Base-by-base conservation (phyloP, 2,329 filamentous ascomycete species). In the Trichoderma gracile region DNA sequence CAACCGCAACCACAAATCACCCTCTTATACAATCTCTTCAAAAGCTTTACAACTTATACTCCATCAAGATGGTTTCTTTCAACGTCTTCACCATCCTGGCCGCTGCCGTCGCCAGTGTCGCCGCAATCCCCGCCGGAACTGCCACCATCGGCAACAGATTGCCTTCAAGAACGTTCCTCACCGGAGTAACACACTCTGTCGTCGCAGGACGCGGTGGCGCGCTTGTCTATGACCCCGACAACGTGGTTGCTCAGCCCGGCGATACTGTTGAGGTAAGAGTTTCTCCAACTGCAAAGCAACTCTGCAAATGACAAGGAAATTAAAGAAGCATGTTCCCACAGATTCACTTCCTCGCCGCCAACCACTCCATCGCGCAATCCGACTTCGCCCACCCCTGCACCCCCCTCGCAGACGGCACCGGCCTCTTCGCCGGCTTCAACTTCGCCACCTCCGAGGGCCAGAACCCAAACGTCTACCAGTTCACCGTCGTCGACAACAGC, bases 321-420 rank as follows among this genome's bases (percentile, higher is more conserved):
- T 38, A 38, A 38, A 14, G 33, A 38, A 14, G 33, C 33, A 38
- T 38, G 1, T 14, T 27, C 27, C 33, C 33, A 30, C 33, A 38
- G 33, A 38, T 38, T 38, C 78, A 80, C 66, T 82, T 81, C 70
- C 74, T 74, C 3, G 21, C 56, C 1, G 52, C 70, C 74, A 86
- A 86, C 71, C 86, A 89, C 77, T 87, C 85, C 17, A 81, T 89
- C 63, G 84, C 84, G 9, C 83, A 86, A 74, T 85, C 84, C 15
- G 81, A 81, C 66, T 89, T 88, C 69, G 81, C 80, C 65, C 74
- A 78, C n/a, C 86, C 86, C 10, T 89, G 86, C 73, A 70, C 79
- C 38, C 84, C 86, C 2, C 80, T 87, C 17, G 78, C 81, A 67
- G 72, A 73, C 17, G 70, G 69, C n/a, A 82, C 82, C 45, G 85